Base-by-base conservation (phyloP, 2,329 filamentous ascomycete genomes). In the Conoideocrella luteorostrata region DNA sequence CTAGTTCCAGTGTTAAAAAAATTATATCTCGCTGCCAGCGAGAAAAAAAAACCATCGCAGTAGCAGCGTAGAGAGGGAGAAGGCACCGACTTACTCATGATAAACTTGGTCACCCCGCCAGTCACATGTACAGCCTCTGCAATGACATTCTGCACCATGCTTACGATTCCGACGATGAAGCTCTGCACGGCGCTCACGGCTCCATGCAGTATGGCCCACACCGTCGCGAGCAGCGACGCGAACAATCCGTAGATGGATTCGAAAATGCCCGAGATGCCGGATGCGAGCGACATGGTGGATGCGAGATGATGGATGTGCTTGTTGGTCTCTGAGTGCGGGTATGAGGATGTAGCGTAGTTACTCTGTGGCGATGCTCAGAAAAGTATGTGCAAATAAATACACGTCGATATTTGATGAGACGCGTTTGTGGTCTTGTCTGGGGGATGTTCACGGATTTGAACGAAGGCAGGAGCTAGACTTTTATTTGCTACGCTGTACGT, bases 171-270 rank as follows among this genome's bases (percentile, higher is more conserved):
- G 17, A 52, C 55, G 46, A 69, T 54, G 50, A 68, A 63, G 52
- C 56, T 54, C 39, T 66, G 45, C 36, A 67, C 43, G 11, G 63
- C 57, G 17, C 51, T 52, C 37, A 69, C 29, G 23, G 65, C 34
- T 26, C 58, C 58, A 35, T 64, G 57, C 12, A 68, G 45, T 26
- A 68, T 29, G 43, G 58, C 39, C 49, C 61, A 62, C 34, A 60
- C 39, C n/a, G 65, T 58, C 26, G 53, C 50, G 22, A 69, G 50
- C 39, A 70, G 46, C 5, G 65, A 67, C 26, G 60, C 52, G 30
- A 68, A 46, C 23, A 70, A 63, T 55, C 69, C 66, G 47, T 63
- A 67, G 53, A 69, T 56, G 54, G 64, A 68, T 51, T 60, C 64
- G 55, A 68, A 53, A 39, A 69, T 56, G 50, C 66, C 61, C 35